Conservation (phyloP, 306 rosid species). For the Cucurbita ficifolia region DNA sequence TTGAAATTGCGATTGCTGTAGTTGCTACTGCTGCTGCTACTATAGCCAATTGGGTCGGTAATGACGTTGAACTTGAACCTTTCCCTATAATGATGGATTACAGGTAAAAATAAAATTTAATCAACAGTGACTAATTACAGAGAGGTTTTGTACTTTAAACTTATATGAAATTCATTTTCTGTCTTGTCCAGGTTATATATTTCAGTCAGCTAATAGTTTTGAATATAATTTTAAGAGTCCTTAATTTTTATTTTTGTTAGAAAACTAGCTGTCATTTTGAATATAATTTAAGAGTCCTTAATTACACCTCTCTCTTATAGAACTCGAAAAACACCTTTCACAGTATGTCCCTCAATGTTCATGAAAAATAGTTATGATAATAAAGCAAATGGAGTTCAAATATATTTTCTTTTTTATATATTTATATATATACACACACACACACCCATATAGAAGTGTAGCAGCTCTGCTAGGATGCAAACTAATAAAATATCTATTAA, state of each 20-base stretch:
- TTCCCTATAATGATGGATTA: constrained; percentile 60
- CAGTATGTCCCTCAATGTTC: no score
- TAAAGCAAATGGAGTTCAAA: no score
- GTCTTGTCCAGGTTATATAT: not conserved
- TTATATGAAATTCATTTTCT: not conserved
- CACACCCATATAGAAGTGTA: no score
- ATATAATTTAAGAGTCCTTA: not conserved
- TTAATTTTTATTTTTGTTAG: not conserved
- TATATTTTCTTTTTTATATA: no score
- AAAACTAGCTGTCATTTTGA: no score
- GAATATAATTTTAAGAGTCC: not conserved
- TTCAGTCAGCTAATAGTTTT: not conserved
- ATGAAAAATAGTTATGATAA: no score
- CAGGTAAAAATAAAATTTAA: not conserved
- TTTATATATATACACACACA: no score
- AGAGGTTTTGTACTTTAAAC: not conserved
- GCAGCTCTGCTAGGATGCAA: no score
- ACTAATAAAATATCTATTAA: no score
- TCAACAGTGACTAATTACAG: not conserved
- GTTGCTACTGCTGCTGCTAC: constrained; percentile 65
- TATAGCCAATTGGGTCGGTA: constrained; percentile 61
- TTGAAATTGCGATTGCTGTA: constrained; percentile 58
- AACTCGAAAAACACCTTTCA: no score
- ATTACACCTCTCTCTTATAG: no score
- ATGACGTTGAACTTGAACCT: constrained; percentile 52